phyloP scores from a whole-genome alignment of 169 alveolate species.

The Nephromyces sp. region DNA sequence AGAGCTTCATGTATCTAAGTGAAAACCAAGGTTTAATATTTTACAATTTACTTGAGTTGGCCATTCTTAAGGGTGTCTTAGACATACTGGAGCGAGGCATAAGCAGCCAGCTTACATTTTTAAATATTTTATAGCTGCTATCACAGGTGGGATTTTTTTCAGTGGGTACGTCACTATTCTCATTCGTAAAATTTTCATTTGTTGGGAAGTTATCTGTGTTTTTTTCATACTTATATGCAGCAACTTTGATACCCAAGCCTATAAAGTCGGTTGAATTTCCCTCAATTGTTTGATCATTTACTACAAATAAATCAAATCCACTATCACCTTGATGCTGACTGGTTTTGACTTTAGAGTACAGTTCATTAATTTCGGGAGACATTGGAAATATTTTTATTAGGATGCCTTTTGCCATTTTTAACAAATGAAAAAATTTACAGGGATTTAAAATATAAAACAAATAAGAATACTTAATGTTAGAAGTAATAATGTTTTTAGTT shows the following conservation, averaged over 20 bases:
- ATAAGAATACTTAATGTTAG: too few relatives aligned
- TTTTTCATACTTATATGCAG: conserved; percentile 50
- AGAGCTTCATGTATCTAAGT: neutral
- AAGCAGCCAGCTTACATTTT: conserved; percentile 50
- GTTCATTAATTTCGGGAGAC: neutral
- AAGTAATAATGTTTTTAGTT: too few relatives aligned
- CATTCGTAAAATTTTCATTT: conserved; percentile 1
- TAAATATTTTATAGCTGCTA: too few relatives aligned
- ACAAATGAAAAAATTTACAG: too few relatives aligned
- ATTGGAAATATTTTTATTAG: too few relatives aligned
- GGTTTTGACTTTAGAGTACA: conserved; percentile 36
- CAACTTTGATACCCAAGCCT: conserved; percentile 69
- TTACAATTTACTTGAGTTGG: conserved; percentile 65
- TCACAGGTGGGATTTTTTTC: too few relatives aligned
- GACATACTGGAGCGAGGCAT: conserved; percentile 76
- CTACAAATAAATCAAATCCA: conserved; percentile 74
- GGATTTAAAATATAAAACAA: too few relatives aligned
- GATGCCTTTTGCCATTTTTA: too few relatives aligned
- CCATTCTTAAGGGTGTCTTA: conserved; percentile 75
- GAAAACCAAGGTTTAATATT: too few relatives aligned
- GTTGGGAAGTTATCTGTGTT: neutral
- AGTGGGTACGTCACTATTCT: conserved; percentile 6
- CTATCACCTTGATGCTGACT: conserved; percentile 75
- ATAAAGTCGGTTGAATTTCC: conserved; percentile 67
- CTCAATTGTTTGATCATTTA: conserved; percentile 61